Evolutionary conservation across 192 early-diverging fungal species (phyloP).

Genomic region (Rhizophagus clarus): DNA sequence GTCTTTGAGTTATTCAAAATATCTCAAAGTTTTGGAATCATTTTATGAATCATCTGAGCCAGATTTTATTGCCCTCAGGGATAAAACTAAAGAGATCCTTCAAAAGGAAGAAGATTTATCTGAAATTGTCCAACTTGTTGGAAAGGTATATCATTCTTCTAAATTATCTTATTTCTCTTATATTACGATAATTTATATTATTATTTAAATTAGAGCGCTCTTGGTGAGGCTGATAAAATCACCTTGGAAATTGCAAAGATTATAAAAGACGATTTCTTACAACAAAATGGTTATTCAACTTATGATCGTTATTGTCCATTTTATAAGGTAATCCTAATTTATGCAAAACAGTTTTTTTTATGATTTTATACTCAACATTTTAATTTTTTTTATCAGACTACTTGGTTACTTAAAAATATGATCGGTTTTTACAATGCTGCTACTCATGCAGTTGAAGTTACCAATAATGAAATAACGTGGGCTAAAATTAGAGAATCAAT

Average conservation of each 20-base stretch:
- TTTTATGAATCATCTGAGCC: slow-evolving; percentile 95
- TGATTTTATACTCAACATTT: background rate
- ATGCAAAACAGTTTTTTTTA: too few species aligned
- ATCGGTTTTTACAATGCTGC: slow-evolving; percentile 95
- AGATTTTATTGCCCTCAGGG: slow-evolving; percentile 89
- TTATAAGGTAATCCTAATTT: slow-evolving; percentile 67
- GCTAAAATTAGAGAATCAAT: slow-evolving; percentile 91
- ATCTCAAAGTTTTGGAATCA: slow-evolving; percentile 94
- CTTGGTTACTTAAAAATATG: slow-evolving; percentile 98
- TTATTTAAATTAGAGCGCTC: slow-evolving; percentile 29
- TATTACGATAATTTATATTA: background rate
- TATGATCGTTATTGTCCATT: slow-evolving; percentile 99
- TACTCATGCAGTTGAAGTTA: slow-evolving; percentile 91
- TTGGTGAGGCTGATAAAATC: slow-evolving; percentile 97
- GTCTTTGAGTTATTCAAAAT: slow-evolving; percentile 97
- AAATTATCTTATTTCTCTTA: slow-evolving; percentile 12
- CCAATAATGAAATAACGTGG: slow-evolving; percentile 90
- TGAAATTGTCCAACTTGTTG: slow-evolving; percentile 99
- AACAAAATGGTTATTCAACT: slow-evolving; percentile 98
- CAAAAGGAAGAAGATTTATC: slow-evolving; percentile 98
- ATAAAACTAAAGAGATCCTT: slow-evolving; percentile 96
- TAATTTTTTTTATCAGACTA: slow-evolving; percentile 54
- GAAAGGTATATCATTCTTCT: slow-evolving; percentile 65
- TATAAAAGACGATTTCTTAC: slow-evolving; percentile 99
- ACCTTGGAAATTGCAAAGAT: slow-evolving; percentile 96